A percentile compares a stretch with the other conserved stretches of the same genome.
These are phyloP conservation scores for Croton setiger DNA, from an alignment of 441 rosid species.

Conservation along the genomic window DNA sequence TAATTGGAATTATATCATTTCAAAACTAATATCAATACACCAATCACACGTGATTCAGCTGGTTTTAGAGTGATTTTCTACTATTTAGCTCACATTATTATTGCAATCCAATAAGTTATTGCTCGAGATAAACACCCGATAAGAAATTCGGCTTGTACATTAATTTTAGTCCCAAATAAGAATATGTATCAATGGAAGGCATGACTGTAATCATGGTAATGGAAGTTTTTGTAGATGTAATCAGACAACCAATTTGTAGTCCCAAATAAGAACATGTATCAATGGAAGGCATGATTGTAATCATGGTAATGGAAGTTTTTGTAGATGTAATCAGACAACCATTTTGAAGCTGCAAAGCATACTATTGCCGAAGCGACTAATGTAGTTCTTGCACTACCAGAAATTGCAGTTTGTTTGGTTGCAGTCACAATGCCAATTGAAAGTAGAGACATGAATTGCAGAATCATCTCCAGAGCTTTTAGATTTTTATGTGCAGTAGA, in stretches of 20 bases:
- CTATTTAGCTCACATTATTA: too few species aligned
- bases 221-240: conserved; percentile 69
- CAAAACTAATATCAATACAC: too few species aligned
- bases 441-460: conserved; percentile 55
- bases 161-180: too few species aligned
- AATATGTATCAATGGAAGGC: conserved; percentile 45
- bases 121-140: too few species aligned
- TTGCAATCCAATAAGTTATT: too few species aligned
- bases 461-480: conserved; percentile 48
- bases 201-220: conserved; percentile 81
- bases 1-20: too few species aligned
- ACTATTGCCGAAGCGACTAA: conserved; percentile 47
- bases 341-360: conserved; percentile 72
- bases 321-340: conserved; percentile 70
- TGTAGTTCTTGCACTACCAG: conserved; percentile 39
- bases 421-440: conserved; percentile 60
- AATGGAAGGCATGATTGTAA: conserved; percentile 74
- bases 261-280: conserved; percentile 22
- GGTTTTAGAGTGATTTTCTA: too few species aligned
- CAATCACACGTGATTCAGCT: too few species aligned
- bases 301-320: conserved; percentile 78
- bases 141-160: too few species aligned
- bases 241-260: conserved; percentile 76
- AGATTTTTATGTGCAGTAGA: conserved; percentile 56
- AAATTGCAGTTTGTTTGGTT: conserved; percentile 37